phyloP scores from a whole-genome alignment of 2,329 filamentous ascomycete genomes.

The Chalaropsis thielavioides region DNA sequence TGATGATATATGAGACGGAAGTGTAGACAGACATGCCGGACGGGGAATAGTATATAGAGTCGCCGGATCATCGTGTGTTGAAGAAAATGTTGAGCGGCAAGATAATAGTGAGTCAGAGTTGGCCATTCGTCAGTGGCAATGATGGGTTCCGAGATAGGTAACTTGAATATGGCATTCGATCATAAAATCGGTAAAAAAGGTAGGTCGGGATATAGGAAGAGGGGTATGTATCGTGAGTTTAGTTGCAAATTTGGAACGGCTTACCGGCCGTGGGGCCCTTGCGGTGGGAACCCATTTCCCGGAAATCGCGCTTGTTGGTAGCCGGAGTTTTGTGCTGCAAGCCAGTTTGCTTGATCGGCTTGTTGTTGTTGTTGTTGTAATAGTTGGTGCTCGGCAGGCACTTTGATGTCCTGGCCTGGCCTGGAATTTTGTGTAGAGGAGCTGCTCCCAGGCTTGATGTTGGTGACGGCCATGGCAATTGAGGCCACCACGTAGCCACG shows the following conservation, averaged over 20 bases:
- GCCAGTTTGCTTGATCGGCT: slow-evolving; percentile 11
- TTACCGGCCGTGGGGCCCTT: background rate
- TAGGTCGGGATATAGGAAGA: background rate
- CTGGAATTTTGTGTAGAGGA: slow-evolving; percentile 18
- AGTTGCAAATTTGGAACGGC: background rate
- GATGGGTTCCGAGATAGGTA: background rate
- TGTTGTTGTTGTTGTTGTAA: slow-evolving; percentile 12
- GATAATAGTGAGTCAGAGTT: background rate
- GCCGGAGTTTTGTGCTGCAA: slow-evolving; percentile 9
- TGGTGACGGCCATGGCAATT: slow-evolving; percentile 58
- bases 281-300: background rate
- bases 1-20: no score
- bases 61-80: background rate
- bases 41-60: background rate
- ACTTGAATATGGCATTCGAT: no score
- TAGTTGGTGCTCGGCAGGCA: slow-evolving; percentile 44
- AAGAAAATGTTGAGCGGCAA: background rate
- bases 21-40: no score
- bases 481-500: slow-evolving; percentile 58
- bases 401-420: slow-evolving; percentile 41
- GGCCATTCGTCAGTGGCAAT: no score
- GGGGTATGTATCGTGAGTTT: background rate
- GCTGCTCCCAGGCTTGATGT: slow-evolving; percentile 40
- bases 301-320: slow-evolving; percentile 13
- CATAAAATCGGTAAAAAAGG: background rate